Percentiles rank a stretch among this genome's conserved stretches.
phyloP scores from a whole-genome alignment of 2,329 filamentous ascomycete species.

The Cladophialophora carrionii region DNA sequence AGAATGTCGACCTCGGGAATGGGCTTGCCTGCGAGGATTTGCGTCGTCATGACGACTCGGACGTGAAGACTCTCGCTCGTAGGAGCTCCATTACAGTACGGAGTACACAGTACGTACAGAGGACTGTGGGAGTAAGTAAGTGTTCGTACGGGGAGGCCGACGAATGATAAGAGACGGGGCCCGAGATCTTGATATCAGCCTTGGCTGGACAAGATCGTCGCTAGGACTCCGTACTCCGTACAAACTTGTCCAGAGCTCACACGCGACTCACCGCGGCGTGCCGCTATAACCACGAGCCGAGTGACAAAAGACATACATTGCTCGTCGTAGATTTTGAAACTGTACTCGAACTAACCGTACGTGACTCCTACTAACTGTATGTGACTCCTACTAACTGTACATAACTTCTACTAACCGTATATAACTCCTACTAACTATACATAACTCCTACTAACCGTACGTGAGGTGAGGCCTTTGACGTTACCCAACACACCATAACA shows the following conservation, averaged over 20 bases:
- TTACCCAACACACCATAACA: neutral
- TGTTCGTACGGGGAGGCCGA: too few species aligned
- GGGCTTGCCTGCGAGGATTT: constrained; percentile 22
- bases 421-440: neutral
- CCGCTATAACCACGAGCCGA: too few species aligned
- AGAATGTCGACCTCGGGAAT: constrained; percentile 52
- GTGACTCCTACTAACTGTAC: too few species aligned
- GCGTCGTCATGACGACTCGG: constrained; percentile 13
- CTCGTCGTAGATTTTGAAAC: too few species aligned
- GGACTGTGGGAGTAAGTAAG: neutral
- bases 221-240: too few species aligned
- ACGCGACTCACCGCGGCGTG: too few species aligned
- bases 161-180: neutral
- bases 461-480: neutral
- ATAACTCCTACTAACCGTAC: neutral
- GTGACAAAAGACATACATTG: too few species aligned
- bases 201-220: constrained; percentile 2
- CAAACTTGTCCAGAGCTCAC: too few species aligned
- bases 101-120: neutral
- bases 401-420: neutral
- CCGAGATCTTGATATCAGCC: constrained; percentile 11
- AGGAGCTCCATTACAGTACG: neutral
- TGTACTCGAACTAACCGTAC: neutral
- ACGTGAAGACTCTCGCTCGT: neutral
- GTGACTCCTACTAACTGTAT: neutral